These are phyloP conservation scores for Silene uniflora DNA, from an alignment of 148 eudicot species.

Conservation along the genomic window DNA sequence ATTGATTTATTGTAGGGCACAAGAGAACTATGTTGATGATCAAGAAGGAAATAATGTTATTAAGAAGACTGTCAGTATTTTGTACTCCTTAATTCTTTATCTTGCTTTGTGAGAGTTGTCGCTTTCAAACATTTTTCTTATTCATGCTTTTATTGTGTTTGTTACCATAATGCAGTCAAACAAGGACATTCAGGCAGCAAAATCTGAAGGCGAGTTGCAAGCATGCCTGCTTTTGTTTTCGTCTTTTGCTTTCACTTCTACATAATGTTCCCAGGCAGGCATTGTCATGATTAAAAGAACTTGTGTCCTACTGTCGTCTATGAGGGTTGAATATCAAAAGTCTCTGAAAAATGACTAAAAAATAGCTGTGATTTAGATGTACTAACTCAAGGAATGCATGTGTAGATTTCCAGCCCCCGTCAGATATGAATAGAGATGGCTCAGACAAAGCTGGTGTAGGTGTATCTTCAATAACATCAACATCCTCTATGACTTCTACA, in stretches of 20 bases:
- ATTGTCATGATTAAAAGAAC: background rate
- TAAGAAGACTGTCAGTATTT: conserved; percentile 37
- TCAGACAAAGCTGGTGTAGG: conserved; percentile 35
- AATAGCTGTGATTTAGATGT: conserved; percentile 1
- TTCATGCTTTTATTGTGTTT: conserved; percentile 26
- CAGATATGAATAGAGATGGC: conserved; percentile 38
- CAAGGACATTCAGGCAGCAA: conserved; percentile 40
- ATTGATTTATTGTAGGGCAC: conserved; percentile 40
- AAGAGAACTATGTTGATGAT: conserved; percentile 42
- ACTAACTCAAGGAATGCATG: conserved; percentile 16
- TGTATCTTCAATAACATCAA: conserved; percentile 36
- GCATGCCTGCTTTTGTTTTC: conserved; percentile 6
- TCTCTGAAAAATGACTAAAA: background rate
- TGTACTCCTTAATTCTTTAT: conserved; percentile 9
- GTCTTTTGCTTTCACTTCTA: conserved; percentile 11
- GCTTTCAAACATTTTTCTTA: conserved; percentile 4
- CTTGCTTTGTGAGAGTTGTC: conserved; percentile 6
- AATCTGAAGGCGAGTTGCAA: conserved; percentile 47
- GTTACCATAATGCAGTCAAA: conserved; percentile 43
- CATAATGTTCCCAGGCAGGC: background rate
- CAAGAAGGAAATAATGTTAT: conserved; percentile 32
- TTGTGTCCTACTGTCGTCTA: background rate
- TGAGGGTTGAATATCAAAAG: background rate
- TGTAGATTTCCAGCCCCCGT: conserved; percentile 39
- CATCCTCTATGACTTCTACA: conserved; percentile 34